phyloP scores from a whole-genome alignment of 2,329 filamentous ascomycete species.

The Alternaria infectoria region DNA sequence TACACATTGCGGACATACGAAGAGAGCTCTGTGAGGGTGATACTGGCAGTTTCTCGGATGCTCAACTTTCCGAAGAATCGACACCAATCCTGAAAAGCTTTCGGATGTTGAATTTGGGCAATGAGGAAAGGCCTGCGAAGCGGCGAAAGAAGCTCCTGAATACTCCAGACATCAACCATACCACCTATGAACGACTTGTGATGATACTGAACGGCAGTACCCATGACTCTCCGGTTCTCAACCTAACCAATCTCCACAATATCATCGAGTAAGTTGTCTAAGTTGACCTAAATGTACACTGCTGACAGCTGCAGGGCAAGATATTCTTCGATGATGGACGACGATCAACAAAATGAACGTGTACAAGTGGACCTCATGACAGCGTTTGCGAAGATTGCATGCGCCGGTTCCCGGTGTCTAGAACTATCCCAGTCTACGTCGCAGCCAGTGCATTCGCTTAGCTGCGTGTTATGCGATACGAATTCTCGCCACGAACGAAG shows the following conservation, averaged over 20 bases:
- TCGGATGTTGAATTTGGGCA: conserved; percentile 19
- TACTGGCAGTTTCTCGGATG: conserved; percentile 27
- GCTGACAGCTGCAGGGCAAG: conserved; percentile 29
- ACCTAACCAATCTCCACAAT: conserved; percentile 31
- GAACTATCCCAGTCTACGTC: not conserved
- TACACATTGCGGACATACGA: conserved; percentile 28
- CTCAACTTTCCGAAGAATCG: conserved; percentile 30
- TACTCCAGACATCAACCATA: conserved; percentile 12
- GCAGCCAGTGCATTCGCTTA: conserved; percentile 17
- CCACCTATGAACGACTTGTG: conserved; percentile 28
- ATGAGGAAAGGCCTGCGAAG: conserved; percentile 37
- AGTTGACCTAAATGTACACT: no score
- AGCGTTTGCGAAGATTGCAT: conserved; percentile 42
- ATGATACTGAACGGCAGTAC: conserved; percentile 31
- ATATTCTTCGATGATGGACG: conserved; percentile 27
- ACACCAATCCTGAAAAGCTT: conserved; percentile 21
- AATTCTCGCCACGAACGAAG: not conserved
- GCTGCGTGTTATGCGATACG: conserved; percentile 37
- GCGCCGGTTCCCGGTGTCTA: conserved; percentile 38
- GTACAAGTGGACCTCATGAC: conserved; percentile 32
- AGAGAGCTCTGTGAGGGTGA: conserved; percentile 28
- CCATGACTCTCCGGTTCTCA: conserved; percentile 25
- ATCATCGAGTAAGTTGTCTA: conserved; percentile 32
- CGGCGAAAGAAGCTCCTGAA: conserved; percentile 32
- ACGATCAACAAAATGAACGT: conserved; percentile 21